Evolutionary conservation across 1,284 basidiomycete species (phyloP).

Genomic region (Malassezia restricta): DNA sequence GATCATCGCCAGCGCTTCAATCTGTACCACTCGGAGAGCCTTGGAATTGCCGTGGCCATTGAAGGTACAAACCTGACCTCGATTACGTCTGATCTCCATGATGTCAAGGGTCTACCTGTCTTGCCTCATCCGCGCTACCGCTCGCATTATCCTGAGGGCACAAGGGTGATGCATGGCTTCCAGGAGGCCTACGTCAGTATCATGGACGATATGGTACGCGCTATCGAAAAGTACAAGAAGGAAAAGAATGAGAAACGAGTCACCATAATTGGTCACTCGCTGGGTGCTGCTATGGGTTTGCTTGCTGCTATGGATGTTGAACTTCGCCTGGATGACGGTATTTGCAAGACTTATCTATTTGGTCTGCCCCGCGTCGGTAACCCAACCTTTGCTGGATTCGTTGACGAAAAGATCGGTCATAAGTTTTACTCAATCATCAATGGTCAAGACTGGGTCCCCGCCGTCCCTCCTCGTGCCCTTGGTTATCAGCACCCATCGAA

Average conservation of each 20-base stretch:
- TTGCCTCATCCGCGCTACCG: slow-evolving; percentile 19
- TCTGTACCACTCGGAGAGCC: slow-evolving; percentile 24
- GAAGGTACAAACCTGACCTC: slow-evolving; percentile 31
- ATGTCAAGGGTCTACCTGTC: slow-evolving; percentile 19
- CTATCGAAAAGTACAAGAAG: slow-evolving; percentile 22
- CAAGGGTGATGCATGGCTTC: slow-evolving; percentile 27
- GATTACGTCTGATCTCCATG: slow-evolving; percentile 22
- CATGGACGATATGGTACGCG: slow-evolving; percentile 20
- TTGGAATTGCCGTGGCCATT: slow-evolving; percentile 28
- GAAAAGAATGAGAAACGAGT: slow-evolving; percentile 18
- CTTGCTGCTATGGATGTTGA: slow-evolving; percentile 29
- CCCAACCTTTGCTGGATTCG: slow-evolving; percentile 22
- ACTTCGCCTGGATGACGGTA: slow-evolving; percentile 16
- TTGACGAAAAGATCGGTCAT: slow-evolving; percentile 22
- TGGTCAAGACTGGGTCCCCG: slow-evolving; percentile 26
- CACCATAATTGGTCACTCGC: slow-evolving; percentile 31
- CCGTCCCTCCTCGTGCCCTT: slow-evolving; percentile 18
- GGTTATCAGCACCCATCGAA: slow-evolving; percentile 26
- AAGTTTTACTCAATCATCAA: slow-evolving; percentile 24
- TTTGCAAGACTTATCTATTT: slow-evolving; percentile 23
- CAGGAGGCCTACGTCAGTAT: slow-evolving; percentile 30
- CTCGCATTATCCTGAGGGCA: slow-evolving; percentile 15
- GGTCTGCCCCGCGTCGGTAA: slow-evolving; percentile 30
- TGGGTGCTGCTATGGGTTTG: slow-evolving; percentile 30
- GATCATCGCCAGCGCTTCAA: slow-evolving; percentile 19